These are phyloP conservation scores for Schizothecium vesticola DNA, from an alignment of 495 filamentous ascomycete genomes.

Conservation along the genomic window DNA sequence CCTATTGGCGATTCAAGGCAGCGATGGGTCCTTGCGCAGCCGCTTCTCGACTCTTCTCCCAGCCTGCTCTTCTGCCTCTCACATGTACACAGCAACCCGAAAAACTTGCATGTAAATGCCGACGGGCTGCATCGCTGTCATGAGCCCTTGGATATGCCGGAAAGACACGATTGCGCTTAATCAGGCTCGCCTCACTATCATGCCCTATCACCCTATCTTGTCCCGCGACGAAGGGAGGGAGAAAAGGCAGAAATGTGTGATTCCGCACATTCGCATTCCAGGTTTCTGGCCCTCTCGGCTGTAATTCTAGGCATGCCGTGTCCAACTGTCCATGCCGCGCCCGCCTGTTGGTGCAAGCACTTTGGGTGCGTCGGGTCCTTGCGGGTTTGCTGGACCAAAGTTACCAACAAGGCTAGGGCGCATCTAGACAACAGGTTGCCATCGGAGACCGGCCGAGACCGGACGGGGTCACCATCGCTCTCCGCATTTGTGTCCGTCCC, in stretches of 20 bases:
- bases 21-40: not conserved
- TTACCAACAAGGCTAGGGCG: not conserved
- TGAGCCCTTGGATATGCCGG: slow-evolving; percentile 1
- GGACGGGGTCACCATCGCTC: not conserved
- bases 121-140: slow-evolving; percentile 19
- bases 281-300: not conserved
- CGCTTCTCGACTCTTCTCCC: not conserved
- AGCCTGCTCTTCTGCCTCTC: slow-evolving; percentile 6
- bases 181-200: not conserved
- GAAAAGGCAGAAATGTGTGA: not conserved
- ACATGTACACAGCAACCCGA: slow-evolving; percentile 2
- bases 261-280: not conserved
- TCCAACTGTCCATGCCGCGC: not conserved
- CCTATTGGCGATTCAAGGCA: not conserved
- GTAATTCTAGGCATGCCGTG: not conserved
- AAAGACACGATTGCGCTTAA: slow-evolving; percentile 1
- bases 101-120: slow-evolving; percentile 8
- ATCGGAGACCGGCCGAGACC: not conserved
- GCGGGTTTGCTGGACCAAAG: not conserved
- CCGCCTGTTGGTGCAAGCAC: too few relatives aligned
- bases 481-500: too few relatives aligned
- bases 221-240: not conserved
- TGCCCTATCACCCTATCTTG: not conserved
- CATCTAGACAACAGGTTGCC: not conserved
- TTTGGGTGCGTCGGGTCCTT: not conserved